Base-by-base conservation (phyloP, 108 stramenopile genomes). In the Bacterosira constricta region DNA sequence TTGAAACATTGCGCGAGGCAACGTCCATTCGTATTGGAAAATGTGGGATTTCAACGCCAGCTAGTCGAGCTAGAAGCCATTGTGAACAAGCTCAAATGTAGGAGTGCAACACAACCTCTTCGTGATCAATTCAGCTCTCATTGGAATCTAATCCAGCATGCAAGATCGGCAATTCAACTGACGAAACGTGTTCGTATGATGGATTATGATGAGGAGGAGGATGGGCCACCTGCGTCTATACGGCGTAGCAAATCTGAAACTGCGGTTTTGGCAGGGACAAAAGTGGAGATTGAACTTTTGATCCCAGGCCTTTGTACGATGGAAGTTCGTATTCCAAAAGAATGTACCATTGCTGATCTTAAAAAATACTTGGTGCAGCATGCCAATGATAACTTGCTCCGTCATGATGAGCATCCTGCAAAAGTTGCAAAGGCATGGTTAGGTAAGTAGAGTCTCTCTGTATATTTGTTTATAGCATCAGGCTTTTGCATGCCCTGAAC, bases 241-340 rank as follows among this genome's bases (percentile, higher is more conserved):
- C 18, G 11, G 29, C 76, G 70, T 5, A 59, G 57, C 17, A 58
- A 83, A 58, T 73, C 73, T 10, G 78, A 69, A 32, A 23, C 44
- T 38, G 67, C 73, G 35, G 41, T 66, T 9, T 37, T 79, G 27
- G 34, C 38, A 8, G 66, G 53, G 21, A 52, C 52, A 30, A 71
- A 65, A 56, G 89, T 90, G 10, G 89, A 90, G 58, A 80, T 90
- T 49, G 89, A 90, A 67, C 56, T 90, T 26, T 74, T 90, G 10
- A 90, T 90, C 31, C 89, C 89, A 7, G 89, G 89, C 6, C 59
- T 88, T 10, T 90, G 87, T 42, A 88, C 85, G 1, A 86, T 90
- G 83, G 89, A 90, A 42, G 87, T 83, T 25, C 66, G 68, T 34
- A 86, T 90, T 42, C 85, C 85, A 9, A 58, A 36, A 35, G 80